phyloP scores from a whole-genome alignment of 345 rosid species.

The Eucalyptus coolabah region DNA sequence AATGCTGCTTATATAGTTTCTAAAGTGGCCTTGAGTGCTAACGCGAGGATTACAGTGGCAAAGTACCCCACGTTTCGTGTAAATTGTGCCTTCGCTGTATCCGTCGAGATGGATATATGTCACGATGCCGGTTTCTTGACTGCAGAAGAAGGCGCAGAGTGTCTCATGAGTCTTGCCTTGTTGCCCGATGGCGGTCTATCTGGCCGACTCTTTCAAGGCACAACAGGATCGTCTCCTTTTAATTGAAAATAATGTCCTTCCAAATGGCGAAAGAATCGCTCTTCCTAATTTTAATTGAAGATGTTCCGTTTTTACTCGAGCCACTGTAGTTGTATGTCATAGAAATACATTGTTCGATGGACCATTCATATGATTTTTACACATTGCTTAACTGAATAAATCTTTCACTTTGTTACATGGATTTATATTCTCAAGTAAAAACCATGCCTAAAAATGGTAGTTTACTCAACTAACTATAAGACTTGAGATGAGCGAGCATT shows the following conservation, averaged over 20 bases:
- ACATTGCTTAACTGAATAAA: neutral
- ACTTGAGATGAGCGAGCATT: accelerated
- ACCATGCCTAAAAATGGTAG: neutral
- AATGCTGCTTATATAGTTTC: slow-evolving; percentile 3
- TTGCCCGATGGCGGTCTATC: neutral
- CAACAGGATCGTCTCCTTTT: neutral
- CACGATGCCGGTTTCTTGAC: neutral
- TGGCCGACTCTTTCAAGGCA: neutral
- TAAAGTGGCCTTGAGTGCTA: neutral
- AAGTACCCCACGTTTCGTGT: neutral
- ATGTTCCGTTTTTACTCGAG: neutral
- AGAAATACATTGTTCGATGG: neutral
- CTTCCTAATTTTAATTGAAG: neutral
- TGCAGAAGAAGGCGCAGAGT: neutral
- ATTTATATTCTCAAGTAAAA: neutral
- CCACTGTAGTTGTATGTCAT: neutral
- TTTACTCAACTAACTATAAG: neutral
- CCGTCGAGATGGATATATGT: neutral
- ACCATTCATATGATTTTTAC: neutral
- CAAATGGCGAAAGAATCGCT: too few relatives aligned
- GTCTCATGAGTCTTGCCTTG: neutral
- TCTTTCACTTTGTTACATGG: neutral
- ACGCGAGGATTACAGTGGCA: neutral
- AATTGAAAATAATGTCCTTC: too few relatives aligned
- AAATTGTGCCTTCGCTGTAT: neutral